Conservation (phyloP, 805 yeast species). For the Starmerella apicola region DNA sequence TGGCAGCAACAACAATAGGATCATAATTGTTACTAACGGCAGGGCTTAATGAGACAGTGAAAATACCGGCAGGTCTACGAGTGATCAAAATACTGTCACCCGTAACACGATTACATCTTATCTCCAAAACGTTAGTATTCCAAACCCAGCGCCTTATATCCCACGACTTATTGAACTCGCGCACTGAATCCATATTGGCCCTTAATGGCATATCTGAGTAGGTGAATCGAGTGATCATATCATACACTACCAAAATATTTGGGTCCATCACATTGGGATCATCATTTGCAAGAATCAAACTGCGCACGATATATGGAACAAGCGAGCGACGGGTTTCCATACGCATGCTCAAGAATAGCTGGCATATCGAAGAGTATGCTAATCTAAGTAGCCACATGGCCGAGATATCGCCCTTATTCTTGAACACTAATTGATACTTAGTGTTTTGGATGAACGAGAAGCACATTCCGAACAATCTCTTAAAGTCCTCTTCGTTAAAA, state of each 20-base stretch:
- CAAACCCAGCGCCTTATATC: conserved; percentile 40
- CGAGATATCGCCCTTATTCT: conserved; percentile 26
- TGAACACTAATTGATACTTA: conserved; percentile 31
- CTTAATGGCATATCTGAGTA: conserved; percentile 49
- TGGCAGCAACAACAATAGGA: background rate
- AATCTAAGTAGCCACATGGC: conserved; percentile 49
- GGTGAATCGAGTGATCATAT: conserved; percentile 54
- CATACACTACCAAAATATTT: conserved; percentile 51
- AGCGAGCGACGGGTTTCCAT: conserved; percentile 45
- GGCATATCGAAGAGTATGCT: conserved; percentile 55
- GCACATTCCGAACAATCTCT: conserved; percentile 70
- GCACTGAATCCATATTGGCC: conserved; percentile 27
- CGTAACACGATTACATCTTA: conserved; percentile 39
- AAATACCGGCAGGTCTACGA: conserved; percentile 56
- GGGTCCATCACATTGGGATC: conserved; percentile 32
- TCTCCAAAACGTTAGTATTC: conserved; percentile 45
- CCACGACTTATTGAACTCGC: conserved; percentile 20
- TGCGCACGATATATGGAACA: conserved; percentile 51
- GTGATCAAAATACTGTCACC: conserved; percentile 42
- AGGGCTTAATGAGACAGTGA: conserved; percentile 15
- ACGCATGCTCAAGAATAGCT: conserved; percentile 59
- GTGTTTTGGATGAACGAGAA: conserved; percentile 68
- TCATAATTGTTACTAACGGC: background rate
- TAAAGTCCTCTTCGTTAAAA: conserved; percentile 64
- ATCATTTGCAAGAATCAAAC: conserved; percentile 35